Percentiles rank a stretch among this genome's conserved stretches.
These are phyloP conservation scores for Stemphylium lycopersici DNA, from an alignment of 2,329 filamentous ascomycete genomes.

Conservation along the genomic window DNA sequence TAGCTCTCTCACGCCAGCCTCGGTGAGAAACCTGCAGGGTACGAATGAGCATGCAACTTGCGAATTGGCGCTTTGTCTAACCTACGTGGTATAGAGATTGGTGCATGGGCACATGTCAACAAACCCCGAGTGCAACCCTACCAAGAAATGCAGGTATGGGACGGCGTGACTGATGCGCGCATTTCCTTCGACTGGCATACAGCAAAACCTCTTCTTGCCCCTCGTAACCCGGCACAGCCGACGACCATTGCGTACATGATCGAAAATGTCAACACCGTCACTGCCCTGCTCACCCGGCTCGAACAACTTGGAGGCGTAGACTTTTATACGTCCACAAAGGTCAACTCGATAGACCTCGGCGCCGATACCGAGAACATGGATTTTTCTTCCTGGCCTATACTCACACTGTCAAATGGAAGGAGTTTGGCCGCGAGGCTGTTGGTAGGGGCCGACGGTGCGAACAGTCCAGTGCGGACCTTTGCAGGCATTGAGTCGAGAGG, in stretches of 20 bases:
- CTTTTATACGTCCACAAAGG: constrained; percentile 76
- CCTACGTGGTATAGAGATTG: constrained; percentile 62
- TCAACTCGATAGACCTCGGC: constrained; percentile 80
- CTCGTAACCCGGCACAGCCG: constrained; percentile 50
- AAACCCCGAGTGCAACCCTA: constrained; percentile 80
- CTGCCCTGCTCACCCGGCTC: constrained; percentile 74
- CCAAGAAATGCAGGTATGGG: constrained; percentile 98
- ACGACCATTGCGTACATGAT: constrained; percentile 91
- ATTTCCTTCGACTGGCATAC: constrained; percentile 85
- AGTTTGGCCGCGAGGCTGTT: constrained; percentile 80
- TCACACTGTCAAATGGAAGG: constrained; percentile 72
- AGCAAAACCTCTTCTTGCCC: constrained; percentile 45
- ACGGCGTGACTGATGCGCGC: constrained; percentile 83
- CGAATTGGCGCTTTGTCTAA: constrained; percentile 12
- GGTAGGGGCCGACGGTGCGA: constrained; percentile 91
- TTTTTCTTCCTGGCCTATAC: constrained; percentile 84
- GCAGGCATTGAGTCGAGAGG: constrained; percentile 84
- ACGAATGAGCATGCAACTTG: constrained; percentile 1
- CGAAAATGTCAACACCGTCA: constrained; percentile 89
- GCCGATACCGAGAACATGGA: constrained; percentile 70
- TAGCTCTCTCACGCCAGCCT: constrained; percentile 90
- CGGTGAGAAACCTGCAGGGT: constrained; percentile 77
- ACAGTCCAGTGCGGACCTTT: constrained; percentile 89
- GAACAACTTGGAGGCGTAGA: constrained; percentile 70
- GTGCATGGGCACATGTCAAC: constrained; percentile 81